Base-by-base conservation (phyloP, 31 red algal species). In the Odonthalia washingtoniensis region DNA sequence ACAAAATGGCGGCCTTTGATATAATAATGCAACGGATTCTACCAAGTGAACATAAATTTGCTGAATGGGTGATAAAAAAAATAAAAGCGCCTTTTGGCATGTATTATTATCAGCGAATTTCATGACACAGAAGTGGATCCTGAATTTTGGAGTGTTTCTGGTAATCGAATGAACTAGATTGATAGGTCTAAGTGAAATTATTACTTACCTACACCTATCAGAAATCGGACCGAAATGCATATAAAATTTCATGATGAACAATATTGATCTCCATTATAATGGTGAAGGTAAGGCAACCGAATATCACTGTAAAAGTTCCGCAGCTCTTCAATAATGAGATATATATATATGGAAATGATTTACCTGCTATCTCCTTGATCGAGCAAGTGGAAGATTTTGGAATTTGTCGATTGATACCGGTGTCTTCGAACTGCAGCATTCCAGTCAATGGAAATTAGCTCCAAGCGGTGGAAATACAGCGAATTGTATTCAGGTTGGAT, bases 11-110 rank as follows among this genome's bases (percentile, higher is more conserved):
- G 9, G 66, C 66, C 12, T 18, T 70, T 26, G 66, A 70, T 70
- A 9, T 70, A 28, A 70, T 70, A 33, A 70, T 70, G 66, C 66
- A 30, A 36, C 66, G 28, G 33, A 30, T 70, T 36, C 66, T 70
- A 33, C 66, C 66, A 70, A 70, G 66, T 70, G 16, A 70, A 30
- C n/a, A 26, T 9, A 28, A 70, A 30, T 33, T 12, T 9, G 66
- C 27, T 6, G 66, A 70, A 30, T 70, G 66, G 28, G 66, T 6
- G 9, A 30, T 70, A 30, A 70, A 26, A 36, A 26, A 6, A 9
- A 21, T 70, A 6, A 70, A 70, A 26, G 66, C 66, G 12, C 66
- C 27, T 12, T 70, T 70, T 70, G 33, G 33, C 33, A 6, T 36
- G 6, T 26, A 18, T 12, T 26, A 18, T 21, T 70, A 26, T 33